Base-by-base conservation (phyloP, 2,329 filamentous ascomycete species). In the Cercospora brassicicola region DNA sequence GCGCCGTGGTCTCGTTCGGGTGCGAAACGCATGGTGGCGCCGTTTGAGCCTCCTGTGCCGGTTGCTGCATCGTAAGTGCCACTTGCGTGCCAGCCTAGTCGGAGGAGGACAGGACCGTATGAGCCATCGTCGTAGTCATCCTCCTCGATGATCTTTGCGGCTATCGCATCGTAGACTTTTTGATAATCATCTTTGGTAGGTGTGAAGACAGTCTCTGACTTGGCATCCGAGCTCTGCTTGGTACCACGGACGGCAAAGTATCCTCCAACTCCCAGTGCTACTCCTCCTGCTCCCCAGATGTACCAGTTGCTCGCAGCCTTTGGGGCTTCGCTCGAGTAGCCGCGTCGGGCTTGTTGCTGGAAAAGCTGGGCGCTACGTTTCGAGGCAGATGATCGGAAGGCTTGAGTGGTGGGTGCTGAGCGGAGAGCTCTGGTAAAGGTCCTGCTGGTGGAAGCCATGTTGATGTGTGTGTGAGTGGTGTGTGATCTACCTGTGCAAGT, bases 71-170 rank as follows among this genome's bases (percentile, higher is more conserved):
- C 94, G 78, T 90, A 98, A 75, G 94, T 99, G 75, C 94, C 94
- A 75, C 90, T 93, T 73, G 90, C 89, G 84, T 98, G 95, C 94
- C 95, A 98, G 70, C 93, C 94, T 74, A 98, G 87, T 76, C 94
- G 89, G 72, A 98, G 83, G 66, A 98, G 85, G 69, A 98, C 93
- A 30, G 94, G 95, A 66, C 93, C 94, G 79, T 96, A 98, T 84
- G 91, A 95, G 74, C 95, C 94, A 80, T 99, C 94, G 77, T 98
- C 94, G 80, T 98, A 98, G 73, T 97, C 91, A 75, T 95, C 92
- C 79, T 96, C 89, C 83, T 97, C 92, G 81, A 95, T 90, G 65
- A 98, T 84, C 69, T 86, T 86, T 77, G 85, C 82, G 65, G 94
- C 94, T 75, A 98, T 89, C 78, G 90, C 90, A 80, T 97, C 88